Base-by-base conservation (phyloP, 345 rosid genomes). In the Boechera stricta region DNA sequence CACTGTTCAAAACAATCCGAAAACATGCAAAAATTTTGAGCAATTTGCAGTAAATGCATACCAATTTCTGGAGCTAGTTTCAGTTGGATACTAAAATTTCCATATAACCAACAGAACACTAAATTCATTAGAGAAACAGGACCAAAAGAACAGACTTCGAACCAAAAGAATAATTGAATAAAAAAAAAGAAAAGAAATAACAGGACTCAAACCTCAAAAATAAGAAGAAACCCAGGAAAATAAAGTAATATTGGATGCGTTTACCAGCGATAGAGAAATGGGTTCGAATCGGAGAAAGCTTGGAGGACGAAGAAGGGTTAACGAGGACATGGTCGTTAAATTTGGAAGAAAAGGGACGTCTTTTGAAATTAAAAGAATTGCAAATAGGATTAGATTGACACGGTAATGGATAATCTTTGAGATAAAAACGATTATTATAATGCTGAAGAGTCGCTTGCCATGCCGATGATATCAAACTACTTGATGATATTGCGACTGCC, bases 201-300 rank as follows among this genome's bases (percentile, higher is more conserved):
- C 15, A 42, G 47, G 47, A 44, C 24, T 13, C 31, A 51, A 48
- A 26, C 3, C n/a, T n/a, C 12, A 45, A 52, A 60, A 32, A 1
- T 24, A 0, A 21, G 48, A 6, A 39, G 57, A 6, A 26, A 54
- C 3, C 58, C 6, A 32, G 47, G 7, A 61, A 32, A n/a, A 44
- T 0, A 32, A 10, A 47, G 0, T 5, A 35, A 12, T 29, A 36
- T n/a, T 32, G 38, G 39, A 79, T 52, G 49, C 16, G 62, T 15
- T 74, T 67, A 86, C 90, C 87, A 56, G 91, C 77, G 79, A 55
- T 57, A 0, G 88, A 81, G 79, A 75, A 62, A 77, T 49, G 84
- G 80, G 73, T 16, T 1, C 71, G 82, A 69, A 84, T 68, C 2
- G 55, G 72, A 72, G 67, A 69, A 60, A 55, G 56, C 71, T 54